Conservation (phyloP, 2,329 filamentous ascomycete genomes). For the Pseudodiploospora longispora region DNA sequence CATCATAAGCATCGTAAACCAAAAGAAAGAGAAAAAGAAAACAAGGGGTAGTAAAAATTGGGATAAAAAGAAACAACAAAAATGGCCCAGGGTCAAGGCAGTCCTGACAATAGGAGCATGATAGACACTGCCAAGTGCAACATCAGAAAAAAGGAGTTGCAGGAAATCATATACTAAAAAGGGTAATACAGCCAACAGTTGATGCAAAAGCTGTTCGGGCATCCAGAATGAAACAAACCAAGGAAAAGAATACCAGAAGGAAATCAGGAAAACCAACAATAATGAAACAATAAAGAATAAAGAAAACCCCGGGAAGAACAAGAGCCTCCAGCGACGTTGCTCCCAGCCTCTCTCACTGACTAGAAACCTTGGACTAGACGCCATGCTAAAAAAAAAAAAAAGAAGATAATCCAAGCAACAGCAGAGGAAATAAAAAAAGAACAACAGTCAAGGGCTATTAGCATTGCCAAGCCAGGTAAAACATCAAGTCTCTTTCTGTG, state of each 20-base stretch:
- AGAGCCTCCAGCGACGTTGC: conserved; percentile 13
- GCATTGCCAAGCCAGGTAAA: no score
- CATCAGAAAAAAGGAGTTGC: background rate
- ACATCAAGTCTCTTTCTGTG: no score
- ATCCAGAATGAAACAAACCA: no score
- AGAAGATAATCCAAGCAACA: background rate
- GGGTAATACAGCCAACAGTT: background rate
- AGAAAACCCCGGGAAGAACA: conserved; percentile 1
- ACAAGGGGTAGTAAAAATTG: background rate
- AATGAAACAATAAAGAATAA: background rate
- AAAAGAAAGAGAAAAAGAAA: background rate
- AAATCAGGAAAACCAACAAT: no score
- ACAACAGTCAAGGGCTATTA: no score
- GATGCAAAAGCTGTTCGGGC: background rate
- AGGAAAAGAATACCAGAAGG: no score
- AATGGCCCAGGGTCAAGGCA: background rate
- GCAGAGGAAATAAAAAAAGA: no score
- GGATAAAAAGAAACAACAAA: background rate
- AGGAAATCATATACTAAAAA: background rate
- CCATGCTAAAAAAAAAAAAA: conserved; percentile 15
- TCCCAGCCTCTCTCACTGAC: conserved; percentile 32
- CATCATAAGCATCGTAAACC: background rate
- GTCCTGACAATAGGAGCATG: background rate
- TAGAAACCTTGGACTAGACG: conserved; percentile 21
- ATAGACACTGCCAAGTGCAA: background rate